phyloP scores from a whole-genome alignment of 2,329 filamentous ascomycete genomes.

The Apiospora kogelbergensis region DNA sequence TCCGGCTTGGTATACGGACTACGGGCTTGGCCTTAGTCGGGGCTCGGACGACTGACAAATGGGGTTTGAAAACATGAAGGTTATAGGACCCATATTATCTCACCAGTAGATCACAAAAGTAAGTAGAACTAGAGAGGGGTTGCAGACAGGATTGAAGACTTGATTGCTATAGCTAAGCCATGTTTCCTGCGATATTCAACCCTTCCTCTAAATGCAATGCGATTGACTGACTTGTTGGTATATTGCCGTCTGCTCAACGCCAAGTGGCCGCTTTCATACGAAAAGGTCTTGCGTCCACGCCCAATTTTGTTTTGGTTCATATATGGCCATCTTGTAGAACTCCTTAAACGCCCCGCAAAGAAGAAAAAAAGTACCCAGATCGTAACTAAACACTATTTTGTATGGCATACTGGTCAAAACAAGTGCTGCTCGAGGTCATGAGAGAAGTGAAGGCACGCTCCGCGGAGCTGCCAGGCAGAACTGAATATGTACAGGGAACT shows the following conservation, averaged over 20 bases:
- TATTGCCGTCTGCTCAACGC: not conserved
- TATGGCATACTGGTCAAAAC: not conserved
- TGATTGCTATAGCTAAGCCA: too few species aligned
- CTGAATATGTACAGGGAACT: not conserved
- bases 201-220: not conserved
- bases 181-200: too few species aligned
- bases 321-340: not conserved
- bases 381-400: not conserved
- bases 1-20: not conserved
- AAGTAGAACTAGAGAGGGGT: too few species aligned
- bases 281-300: not conserved
- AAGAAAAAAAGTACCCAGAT: not conserved
- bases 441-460: not conserved
- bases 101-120: too few species aligned
- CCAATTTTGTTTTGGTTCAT: not conserved
- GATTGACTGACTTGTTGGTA: not conserved
- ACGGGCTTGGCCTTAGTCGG: not conserved
- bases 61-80: too few species aligned
- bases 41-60: too few species aligned
- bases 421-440: not conserved
- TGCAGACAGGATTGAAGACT: too few species aligned
- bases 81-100: too few species aligned
- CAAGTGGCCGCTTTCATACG: not conserved
- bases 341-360: not conserved
- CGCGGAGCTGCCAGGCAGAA: not conserved